Evolutionary conservation across 164 flowering plant species (phyloP).

Genomic region (Macadamia integrifolia): DNA sequence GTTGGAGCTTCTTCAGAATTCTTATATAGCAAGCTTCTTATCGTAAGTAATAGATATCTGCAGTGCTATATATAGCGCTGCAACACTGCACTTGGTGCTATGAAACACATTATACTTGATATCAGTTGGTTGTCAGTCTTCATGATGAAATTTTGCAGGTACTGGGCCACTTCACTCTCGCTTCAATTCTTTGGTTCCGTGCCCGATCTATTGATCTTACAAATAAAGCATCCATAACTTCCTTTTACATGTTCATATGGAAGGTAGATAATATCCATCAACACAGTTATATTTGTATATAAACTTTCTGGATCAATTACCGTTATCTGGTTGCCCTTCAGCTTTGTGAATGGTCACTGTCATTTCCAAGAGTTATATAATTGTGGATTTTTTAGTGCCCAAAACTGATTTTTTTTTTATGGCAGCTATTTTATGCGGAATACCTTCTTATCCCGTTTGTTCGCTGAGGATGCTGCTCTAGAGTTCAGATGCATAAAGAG

Average conservation of each 20-base stretch:
- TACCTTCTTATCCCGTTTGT: constrained; percentile 34
- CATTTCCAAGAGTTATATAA: not conserved
- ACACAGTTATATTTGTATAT: not conserved
- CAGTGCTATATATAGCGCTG: not conserved
- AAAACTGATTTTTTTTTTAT: not conserved
- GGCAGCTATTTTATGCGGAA: constrained; percentile 35
- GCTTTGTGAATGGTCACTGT: not conserved
- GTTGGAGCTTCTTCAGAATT: constrained; percentile 37
- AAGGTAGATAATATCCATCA: constrained; percentile 23
- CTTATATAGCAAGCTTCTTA: constrained; percentile 28
- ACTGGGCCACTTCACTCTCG: constrained; percentile 36
- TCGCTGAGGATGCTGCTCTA: constrained; percentile 11
- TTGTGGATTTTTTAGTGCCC: not conserved
- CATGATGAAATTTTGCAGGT: constrained; percentile 18
- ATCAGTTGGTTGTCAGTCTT: not conserved
- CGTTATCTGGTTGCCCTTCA: not conserved
- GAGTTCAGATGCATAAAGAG: not conserved
- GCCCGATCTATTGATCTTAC: constrained; percentile 37
- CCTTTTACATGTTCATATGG: constrained; percentile 64
- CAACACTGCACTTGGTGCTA: no score
- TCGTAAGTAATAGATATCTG: constrained; percentile 21
- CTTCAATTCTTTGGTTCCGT: constrained; percentile 31
- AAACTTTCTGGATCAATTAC: not conserved
- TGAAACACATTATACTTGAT: not conserved
- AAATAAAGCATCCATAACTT: constrained; percentile 32